Evolutionary conservation across 164 flowering plant species (phyloP).

Genomic region (Santalum album): DNA sequence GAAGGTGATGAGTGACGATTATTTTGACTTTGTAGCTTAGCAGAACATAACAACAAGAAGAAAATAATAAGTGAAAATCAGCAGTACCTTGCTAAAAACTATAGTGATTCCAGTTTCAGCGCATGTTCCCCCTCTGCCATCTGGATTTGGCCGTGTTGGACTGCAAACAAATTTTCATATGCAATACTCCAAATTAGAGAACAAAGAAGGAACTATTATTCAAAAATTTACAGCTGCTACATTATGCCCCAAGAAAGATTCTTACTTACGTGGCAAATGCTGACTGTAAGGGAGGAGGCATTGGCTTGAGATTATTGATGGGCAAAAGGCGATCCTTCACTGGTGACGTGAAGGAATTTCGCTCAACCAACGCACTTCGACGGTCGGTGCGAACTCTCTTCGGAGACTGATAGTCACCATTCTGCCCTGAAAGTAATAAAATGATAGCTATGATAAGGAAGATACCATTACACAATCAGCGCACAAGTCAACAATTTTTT

Average conservation of each 20-base stretch:
- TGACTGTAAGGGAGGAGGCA: slow-evolving; percentile 65
- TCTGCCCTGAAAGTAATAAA: slow-evolving; percentile 38
- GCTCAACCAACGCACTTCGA: slow-evolving; percentile 71
- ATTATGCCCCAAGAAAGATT: background rate
- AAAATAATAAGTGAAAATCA: background rate
- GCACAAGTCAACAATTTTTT: too few relatives aligned
- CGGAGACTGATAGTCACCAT: slow-evolving; percentile 80
- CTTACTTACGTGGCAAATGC: slow-evolving; percentile 79
- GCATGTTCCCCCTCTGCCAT: slow-evolving; percentile 96
- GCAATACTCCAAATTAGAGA: background rate
- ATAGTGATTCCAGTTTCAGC: slow-evolving; percentile 91
- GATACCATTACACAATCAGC: too few relatives aligned
- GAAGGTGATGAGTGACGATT: too few relatives aligned
- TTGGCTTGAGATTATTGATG: slow-evolving; percentile 54
- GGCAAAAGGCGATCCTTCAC: slow-evolving; percentile 71
- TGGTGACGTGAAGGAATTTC: slow-evolving; percentile 84
- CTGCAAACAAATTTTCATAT: slow-evolving; percentile 28
- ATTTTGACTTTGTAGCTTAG: too few relatives aligned
- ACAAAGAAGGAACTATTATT: background rate
- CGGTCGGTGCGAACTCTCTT: slow-evolving; percentile 69
- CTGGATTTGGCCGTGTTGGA: slow-evolving; percentile 82
- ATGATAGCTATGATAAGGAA: background rate
- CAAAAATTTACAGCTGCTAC: background rate
- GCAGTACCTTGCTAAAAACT: slow-evolving; percentile 74
- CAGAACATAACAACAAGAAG: too few relatives aligned